Evolutionary conservation across 176 grass and related monocot species (phyloP), one percentile per base, ranked within the genome.

Genomic region (Eragrostis nindensis): DNA sequence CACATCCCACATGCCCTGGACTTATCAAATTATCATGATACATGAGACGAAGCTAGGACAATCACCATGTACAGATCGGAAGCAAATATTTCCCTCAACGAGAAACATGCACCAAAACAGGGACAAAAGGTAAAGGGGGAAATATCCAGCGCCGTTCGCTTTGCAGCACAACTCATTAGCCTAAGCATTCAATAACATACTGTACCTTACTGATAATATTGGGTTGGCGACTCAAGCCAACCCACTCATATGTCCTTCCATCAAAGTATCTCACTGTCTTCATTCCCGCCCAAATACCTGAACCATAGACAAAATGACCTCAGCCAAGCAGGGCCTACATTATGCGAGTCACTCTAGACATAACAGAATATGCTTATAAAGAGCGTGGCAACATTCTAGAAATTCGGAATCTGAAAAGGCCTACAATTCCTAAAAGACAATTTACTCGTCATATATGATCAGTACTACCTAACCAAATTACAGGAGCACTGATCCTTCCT

Each of bases 211-310:
- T 90, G 50, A 99, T 95, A 62, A 99, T 95, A 75, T 95, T 99
- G 68, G 96, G 96, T 44, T 99, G 93, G 62, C 88, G 96, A 69
- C 96, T 99, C 80, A 99, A 82, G 43, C 96, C 96, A 81, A 95
- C 96, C 96, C 96, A 99, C 70, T 93, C 88, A 62, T n/a, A n/a
- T 55, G 93, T 99, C 79, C 92, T 95, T 19, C 92, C 96, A 84
- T 99, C 96, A 24, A 99, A 99, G 82, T 95, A 95, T 62, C 92
- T 89, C 68, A 99, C 96, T 42, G 86, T 95, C 82, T 83, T 90
- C 96, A 99, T 99, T 56, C 96, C 96, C 55, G 96, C 93, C 92
- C 96, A 95, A 75, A 99, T 99, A 90, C 96, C 96, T 99, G 83
- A 86, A 82, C 77, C 71, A 86, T 66, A 82, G 75, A 82, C 56